A percentile compares a stretch with the other conserved stretches of the same genome.
phyloP scores from a whole-genome alignment of 345 rosid species.

The Lepidium aucheri region DNA sequence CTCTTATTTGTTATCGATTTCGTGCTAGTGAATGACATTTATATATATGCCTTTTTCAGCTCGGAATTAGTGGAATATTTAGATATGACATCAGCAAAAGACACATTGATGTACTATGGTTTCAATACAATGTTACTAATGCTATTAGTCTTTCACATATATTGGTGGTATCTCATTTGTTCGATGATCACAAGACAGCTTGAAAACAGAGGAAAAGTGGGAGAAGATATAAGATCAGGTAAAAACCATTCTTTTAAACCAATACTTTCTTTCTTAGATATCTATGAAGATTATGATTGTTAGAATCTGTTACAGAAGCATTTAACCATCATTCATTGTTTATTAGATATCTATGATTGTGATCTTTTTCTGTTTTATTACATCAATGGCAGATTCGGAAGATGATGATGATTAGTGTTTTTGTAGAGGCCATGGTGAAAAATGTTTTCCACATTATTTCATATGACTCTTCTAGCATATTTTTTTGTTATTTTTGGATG shows the following conservation, averaged over 20 bases:
- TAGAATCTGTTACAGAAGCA: neutral
- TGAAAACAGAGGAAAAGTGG: slow-evolving; percentile 73
- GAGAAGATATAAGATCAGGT: slow-evolving; percentile 95
- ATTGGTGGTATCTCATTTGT: slow-evolving; percentile 89
- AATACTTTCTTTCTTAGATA: neutral
- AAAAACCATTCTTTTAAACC: neutral
- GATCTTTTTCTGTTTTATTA: neutral
- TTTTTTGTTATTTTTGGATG: neutral
- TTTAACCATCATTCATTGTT: neutral
- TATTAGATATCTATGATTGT: neutral
- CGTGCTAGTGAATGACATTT: neutral
- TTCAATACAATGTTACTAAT: slow-evolving; percentile 73
- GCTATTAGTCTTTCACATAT: slow-evolving; percentile 76
- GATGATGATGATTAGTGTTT: slow-evolving; percentile 6
- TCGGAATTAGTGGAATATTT: slow-evolving; percentile 28
- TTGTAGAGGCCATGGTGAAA: neutral
- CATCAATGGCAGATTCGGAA: slow-evolving; percentile 6
- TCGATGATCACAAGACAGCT: slow-evolving; percentile 71
- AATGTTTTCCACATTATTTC: neutral
- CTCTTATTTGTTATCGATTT: neutral
- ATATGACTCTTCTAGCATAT: neutral
- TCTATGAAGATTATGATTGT: neutral
- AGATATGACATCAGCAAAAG: slow-evolving; percentile 36
- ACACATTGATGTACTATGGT: slow-evolving; percentile 38
- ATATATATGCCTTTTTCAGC: neutral